Evolutionary conservation across 495 filamentous ascomycete genomes (phyloP).

Genomic region (Penicillium alfredii): DNA sequence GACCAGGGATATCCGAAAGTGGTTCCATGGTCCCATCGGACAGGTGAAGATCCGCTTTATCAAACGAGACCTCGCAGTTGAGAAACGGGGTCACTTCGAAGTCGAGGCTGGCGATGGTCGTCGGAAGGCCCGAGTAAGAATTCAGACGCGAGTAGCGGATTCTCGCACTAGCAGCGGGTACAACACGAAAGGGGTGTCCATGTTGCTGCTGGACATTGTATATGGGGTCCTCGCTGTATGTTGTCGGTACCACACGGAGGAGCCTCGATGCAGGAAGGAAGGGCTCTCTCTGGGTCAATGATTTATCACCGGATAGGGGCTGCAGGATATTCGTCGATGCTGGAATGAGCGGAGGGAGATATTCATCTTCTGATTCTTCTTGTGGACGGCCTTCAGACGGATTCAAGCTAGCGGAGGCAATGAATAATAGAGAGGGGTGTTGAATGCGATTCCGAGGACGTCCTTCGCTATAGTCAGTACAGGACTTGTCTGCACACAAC

Average conservation of each 20-base stretch:
- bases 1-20: slow-evolving; percentile 52
- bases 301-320: slow-evolving; percentile 64
- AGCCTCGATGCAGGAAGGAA: slow-evolving; percentile 76
- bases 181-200: slow-evolving; percentile 62
- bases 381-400: slow-evolving; percentile 45
- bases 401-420: slow-evolving; percentile 63
- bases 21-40: slow-evolving; percentile 63
- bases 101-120: slow-evolving; percentile 75
- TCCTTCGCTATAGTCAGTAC: slow-evolving; percentile 28
- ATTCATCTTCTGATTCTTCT: slow-evolving; percentile 56
- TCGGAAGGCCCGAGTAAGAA: slow-evolving; percentile 54
- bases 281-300: slow-evolving; percentile 58
- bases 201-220: slow-evolving; percentile 57
- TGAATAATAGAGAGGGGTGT: slow-evolving; percentile 69
- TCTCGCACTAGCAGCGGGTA: slow-evolving; percentile 76
- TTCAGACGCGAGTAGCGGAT: slow-evolving; percentile 74
- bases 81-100: slow-evolving; percentile 83
- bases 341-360: slow-evolving; percentile 69
- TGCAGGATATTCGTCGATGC: slow-evolving; percentile 78
- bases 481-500: not conserved
- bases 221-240: slow-evolving; percentile 53
- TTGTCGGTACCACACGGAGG: slow-evolving; percentile 63
- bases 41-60: slow-evolving; percentile 59
- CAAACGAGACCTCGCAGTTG: slow-evolving; percentile 62
- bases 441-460: slow-evolving; percentile 76